Evolutionary conservation across 2,329 filamentous ascomycete genomes (phyloP).

Genomic region (Paradendryphiella salina): DNA sequence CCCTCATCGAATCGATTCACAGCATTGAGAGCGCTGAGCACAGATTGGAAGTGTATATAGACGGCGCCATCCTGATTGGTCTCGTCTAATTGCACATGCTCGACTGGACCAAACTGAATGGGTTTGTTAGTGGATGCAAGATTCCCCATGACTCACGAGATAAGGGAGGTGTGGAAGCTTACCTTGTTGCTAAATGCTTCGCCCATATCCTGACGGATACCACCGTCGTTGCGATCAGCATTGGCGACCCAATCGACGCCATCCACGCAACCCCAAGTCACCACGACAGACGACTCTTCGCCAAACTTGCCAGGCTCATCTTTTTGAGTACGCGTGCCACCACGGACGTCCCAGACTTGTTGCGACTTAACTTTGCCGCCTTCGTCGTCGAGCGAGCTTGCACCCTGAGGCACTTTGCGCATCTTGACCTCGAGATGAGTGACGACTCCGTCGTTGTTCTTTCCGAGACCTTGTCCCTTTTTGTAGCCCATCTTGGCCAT

Average conservation of each 20-base stretch:
- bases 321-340: slow-evolving; percentile 59
- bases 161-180: slow-evolving; percentile 10
- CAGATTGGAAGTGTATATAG: slow-evolving; percentile 90
- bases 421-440: slow-evolving; percentile 72
- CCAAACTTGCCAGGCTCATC: slow-evolving; percentile 46
- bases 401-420: slow-evolving; percentile 25
- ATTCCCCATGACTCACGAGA: too few relatives aligned
- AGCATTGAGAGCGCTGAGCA: slow-evolving; percentile 80
- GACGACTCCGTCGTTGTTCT: slow-evolving; percentile 77
- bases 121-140: slow-evolving; percentile 3
- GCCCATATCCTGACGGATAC: slow-evolving; percentile 89
- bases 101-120: slow-evolving; percentile 75
- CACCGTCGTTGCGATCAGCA: slow-evolving; percentile 62
- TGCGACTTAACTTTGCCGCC: slow-evolving; percentile 55
- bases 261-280: slow-evolving; percentile 82
- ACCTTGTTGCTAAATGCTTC: slow-evolving; percentile 87
- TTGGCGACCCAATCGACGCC: slow-evolving; percentile 81
- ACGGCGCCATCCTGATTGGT: slow-evolving; percentile 66
- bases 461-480: slow-evolving; percentile 84
- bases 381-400: slow-evolving; percentile 32
- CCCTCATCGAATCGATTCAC: slow-evolving; percentile 88
- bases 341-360: slow-evolving; percentile 72
- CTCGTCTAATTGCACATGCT: slow-evolving; percentile 70
- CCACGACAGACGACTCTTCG: slow-evolving; percentile 77
- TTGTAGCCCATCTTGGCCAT: slow-evolving; percentile 95